Evolutionary conservation across 306 rosid species (phyloP), one percentile per base, ranked within the genome.

Genomic region (Castanospermum australe): DNA sequence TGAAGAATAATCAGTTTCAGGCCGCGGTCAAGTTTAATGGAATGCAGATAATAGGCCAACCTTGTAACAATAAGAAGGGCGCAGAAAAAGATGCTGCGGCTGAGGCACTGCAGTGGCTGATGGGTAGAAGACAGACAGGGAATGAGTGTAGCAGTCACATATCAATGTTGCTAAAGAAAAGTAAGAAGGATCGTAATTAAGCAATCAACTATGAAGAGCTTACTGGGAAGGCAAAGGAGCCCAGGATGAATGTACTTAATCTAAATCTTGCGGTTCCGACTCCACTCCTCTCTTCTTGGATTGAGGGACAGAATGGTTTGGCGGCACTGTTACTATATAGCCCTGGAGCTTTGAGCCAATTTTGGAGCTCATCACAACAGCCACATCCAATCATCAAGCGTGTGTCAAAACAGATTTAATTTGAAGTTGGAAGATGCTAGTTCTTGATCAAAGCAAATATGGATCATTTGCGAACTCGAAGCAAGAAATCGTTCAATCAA

Each of bases 81-180:
- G 99, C 98, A 12, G 97, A 96, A 84, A 93, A 96, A 79, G 99
- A 93, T 83, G 98, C 98, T 6, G 98, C 97, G 21, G 94, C 98
- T 47, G 96, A 90, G 88, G 99, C 98, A n/a, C 84, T 96, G 68
- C 94, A 93, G 77, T 91, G 98, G 96, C 84, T 96, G 69, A 86
- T 87, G 87, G 93, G 95, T 69, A 89, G 86, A 79, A 84, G 79
- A 48, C 88, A 82, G 73, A 68, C 82, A 32, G 89, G 89, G 51
- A 69, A 82, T 8, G 89, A 86, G 68, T 66, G 25, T 50, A 4
- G 82, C 82, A 79, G 84, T 71, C 91, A 89, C 57, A 82, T 88
- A 85, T 86, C 97, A 13, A 71, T 82, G 79, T 28, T 84, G 85
- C 84, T 91, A 42, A 91, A 91, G 88, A 91, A 84, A 84, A 88